These are phyloP conservation scores for Ormosia semicastrata DNA, from an alignment of 306 rosid genomes.

Conservation along the genomic window DNA sequence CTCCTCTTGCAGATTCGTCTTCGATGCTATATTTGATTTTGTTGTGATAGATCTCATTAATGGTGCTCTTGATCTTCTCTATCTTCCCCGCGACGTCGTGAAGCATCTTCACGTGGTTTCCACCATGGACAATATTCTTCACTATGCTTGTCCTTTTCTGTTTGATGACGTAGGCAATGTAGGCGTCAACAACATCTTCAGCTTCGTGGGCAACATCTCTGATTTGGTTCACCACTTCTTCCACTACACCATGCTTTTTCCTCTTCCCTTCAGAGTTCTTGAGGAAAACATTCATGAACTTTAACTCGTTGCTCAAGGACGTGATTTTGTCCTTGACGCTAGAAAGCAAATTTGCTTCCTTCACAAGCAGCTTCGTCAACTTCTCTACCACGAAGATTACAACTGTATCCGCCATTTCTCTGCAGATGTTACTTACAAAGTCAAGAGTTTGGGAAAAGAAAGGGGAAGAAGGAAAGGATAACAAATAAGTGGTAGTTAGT, in stretches of 20 bases:
- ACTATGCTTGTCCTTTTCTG: not conserved
- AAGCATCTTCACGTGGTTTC: not conserved
- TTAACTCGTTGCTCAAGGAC: not conserved
- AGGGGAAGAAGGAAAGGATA: too few relatives aligned
- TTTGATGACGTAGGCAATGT: not conserved
- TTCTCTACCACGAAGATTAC: not conserved
- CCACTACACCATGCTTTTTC: not conserved
- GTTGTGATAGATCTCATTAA: not conserved
- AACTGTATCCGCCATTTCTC: conserved; percentile 15
- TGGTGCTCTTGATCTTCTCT: not conserved
- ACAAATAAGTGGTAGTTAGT: too few relatives aligned
- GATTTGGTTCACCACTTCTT: conserved; percentile 5
- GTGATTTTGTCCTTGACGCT: not conserved
- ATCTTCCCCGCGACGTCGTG: not conserved
- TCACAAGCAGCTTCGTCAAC: not conserved
- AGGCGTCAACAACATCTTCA: conserved; percentile 19
- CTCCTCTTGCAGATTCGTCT: not conserved
- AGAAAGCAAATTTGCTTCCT: not conserved
- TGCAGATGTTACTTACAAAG: too few relatives aligned
- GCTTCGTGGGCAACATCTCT: not conserved
- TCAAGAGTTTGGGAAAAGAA: too few relatives aligned
- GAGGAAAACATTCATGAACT: not conserved
- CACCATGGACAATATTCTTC: not conserved
- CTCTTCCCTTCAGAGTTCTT: not conserved
- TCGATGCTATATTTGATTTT: not conserved